Conservation (phyloP, 2,329 filamentous ascomycete species). For the Colletotrichum tofieldiae region DNA sequence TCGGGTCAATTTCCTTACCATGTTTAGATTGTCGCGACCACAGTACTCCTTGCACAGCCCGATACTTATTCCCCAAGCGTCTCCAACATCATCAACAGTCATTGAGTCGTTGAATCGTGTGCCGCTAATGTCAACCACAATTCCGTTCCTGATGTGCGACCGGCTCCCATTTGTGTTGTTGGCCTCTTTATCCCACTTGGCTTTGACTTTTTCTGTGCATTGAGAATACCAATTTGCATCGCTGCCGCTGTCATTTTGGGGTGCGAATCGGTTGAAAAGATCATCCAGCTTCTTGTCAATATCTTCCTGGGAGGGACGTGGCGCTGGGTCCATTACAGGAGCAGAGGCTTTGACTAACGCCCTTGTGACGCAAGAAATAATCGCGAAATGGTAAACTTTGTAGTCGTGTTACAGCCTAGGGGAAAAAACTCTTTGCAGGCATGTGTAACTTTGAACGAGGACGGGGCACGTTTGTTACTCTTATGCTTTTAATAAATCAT, state of each 20-base stretch:
- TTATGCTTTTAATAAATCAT: background rate
- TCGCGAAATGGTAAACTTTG: too few relatives aligned
- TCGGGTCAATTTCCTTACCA: background rate
- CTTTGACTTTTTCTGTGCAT: background rate
- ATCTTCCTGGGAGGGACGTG: background rate
- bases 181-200: background rate
- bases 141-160: background rate
- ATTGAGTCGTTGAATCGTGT: background rate
- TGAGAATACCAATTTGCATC: conserved; percentile 1
- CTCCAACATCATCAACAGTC: background rate
- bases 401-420: too few relatives aligned
- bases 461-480: background rate
- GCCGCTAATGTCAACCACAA: background rate
- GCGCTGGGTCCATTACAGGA: background rate
- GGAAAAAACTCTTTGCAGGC: background rate
- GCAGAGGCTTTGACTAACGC: too few relatives aligned
- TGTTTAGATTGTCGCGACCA: background rate
- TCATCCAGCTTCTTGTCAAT: background rate
- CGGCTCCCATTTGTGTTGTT: background rate
- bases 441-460: background rate
- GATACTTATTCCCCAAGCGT: conserved; percentile 1
- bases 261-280: background rate
- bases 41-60: background rate
- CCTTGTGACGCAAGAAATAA: too few relatives aligned
- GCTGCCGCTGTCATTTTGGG: too few relatives aligned